Evolutionary conservation across 306 rosid species (phyloP).

Genomic region (Comarum palustre): DNA sequence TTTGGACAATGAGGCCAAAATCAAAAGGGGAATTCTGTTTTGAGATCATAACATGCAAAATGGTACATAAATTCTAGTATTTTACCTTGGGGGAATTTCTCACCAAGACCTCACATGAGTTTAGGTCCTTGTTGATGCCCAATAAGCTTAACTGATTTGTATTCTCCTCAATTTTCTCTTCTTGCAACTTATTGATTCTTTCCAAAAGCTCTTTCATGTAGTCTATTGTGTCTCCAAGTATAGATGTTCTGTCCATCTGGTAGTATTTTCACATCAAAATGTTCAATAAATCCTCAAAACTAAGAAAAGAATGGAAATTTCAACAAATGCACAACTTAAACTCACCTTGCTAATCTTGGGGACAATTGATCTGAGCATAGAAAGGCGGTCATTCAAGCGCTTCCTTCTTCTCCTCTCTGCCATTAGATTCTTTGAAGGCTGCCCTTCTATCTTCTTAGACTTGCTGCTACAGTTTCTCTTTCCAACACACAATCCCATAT

Average conservation of each 20-base stretch:
- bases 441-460: conserved; percentile 68
- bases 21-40: background rate
- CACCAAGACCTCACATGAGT: conserved; percentile 59
- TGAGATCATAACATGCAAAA: conserved; percentile 4
- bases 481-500: conserved; percentile 59
- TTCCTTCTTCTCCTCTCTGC: conserved; percentile 87
- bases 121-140: conserved; percentile 59
- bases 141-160: conserved; percentile 42
- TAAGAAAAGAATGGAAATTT: background rate
- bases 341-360: conserved; percentile 92
- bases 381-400: conserved; percentile 76
- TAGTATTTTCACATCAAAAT: conserved; percentile 2
- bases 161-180: conserved; percentile 53
- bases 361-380: conserved; percentile 88
- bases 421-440: conserved; percentile 91
- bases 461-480: conserved; percentile 34
- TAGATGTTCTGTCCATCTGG: conserved; percentile 98
- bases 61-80: conserved; percentile 21
- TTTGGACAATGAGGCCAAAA: background rate
- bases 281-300: conserved; percentile 18
- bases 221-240: conserved; percentile 95
- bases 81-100: conserved; percentile 93
- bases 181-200: conserved; percentile 75
- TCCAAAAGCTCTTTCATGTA: conserved; percentile 94
- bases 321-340: conserved; percentile 1